Conservation (phyloP, 768 basidiomycete genomes). For the Trametes gibbosa region DNA sequence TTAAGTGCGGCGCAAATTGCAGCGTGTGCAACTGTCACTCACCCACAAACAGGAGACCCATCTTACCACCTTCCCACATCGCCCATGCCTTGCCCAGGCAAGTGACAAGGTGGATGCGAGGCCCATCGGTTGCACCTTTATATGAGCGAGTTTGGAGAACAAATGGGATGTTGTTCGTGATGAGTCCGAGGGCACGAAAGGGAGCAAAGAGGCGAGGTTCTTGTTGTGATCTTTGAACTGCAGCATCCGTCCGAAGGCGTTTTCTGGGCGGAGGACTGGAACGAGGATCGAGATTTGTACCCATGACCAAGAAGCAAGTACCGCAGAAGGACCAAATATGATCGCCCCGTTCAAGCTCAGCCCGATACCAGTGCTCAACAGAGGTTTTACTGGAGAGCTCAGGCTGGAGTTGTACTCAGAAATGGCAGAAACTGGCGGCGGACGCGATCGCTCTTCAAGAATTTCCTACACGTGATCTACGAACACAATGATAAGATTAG, state of each 20-base stretch:
- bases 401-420: too few relatives aligned
- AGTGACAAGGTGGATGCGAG: slow-evolving; percentile 79
- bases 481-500: background rate
- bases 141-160: slow-evolving; percentile 80
- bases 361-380: background rate
- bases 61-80: slow-evolving; percentile 93
- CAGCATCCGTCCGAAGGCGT: slow-evolving; percentile 41
- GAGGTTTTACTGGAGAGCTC: background rate
- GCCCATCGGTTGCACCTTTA: slow-evolving; percentile 83
- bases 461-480: background rate
- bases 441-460: slow-evolving; percentile 1
- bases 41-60: slow-evolving; percentile 93
- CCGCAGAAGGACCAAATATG: background rate
- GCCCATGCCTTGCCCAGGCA: slow-evolving; percentile 91
- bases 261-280: slow-evolving; percentile 49
- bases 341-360: background rate
- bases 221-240: background rate
- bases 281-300: slow-evolving; percentile 1
- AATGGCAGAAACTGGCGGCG: background rate
- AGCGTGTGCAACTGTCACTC: slow-evolving; percentile 33
- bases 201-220: slow-evolving; percentile 73
- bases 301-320: background rate
- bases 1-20: too few relatives aligned
- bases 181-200: slow-evolving; percentile 91
- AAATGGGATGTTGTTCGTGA: slow-evolving; percentile 90